A percentile compares a stretch with the other conserved stretches of the same genome.
phyloP scores from a whole-genome alignment of 1,284 basidiomycete genomes.

The Ceratobasidium sp. region DNA sequence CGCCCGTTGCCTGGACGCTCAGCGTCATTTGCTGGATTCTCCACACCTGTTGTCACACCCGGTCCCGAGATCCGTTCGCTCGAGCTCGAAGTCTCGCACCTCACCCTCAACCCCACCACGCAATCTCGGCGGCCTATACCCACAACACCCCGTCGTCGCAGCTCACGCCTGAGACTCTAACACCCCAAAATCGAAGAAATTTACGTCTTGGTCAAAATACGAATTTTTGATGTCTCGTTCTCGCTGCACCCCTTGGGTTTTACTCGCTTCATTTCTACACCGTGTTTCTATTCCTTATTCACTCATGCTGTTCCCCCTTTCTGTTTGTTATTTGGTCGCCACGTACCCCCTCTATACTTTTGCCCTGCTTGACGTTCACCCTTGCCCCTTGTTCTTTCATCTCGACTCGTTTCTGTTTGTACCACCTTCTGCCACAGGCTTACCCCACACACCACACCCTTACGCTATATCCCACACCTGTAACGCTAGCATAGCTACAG shows the following conservation, averaged over 20 bases:
- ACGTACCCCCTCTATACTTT: neutral
- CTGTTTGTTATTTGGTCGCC: slow-evolving; percentile 1
- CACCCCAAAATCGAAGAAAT: neutral
- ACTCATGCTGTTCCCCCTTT: slow-evolving; percentile 2
- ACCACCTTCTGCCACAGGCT: neutral
- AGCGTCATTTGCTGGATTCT: slow-evolving; percentile 17
- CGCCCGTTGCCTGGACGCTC: slow-evolving; percentile 15
- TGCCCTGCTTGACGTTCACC: neutral
- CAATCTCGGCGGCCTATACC: neutral
- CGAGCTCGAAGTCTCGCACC: slow-evolving; percentile 19
- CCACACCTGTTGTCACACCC: slow-evolving; percentile 1
- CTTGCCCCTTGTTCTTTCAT: neutral
- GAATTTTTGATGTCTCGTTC: neutral
- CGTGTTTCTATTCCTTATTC: slow-evolving; percentile 10
- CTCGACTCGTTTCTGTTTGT: slow-evolving; percentile 29
- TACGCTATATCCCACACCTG: slow-evolving; percentile 15
- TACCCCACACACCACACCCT: neutral
- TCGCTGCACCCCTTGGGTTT: neutral
- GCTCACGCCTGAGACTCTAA: slow-evolving; percentile 33
- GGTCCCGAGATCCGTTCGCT: slow-evolving; percentile 30
- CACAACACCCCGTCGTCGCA: slow-evolving; percentile 30
- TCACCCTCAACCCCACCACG: neutral
- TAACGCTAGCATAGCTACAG: slow-evolving; percentile 38
- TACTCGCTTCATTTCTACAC: neutral
- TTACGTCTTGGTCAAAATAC: neutral